Base-by-base conservation (phyloP, 768 basidiomycete genomes). In the Tremella mesenterica region DNA sequence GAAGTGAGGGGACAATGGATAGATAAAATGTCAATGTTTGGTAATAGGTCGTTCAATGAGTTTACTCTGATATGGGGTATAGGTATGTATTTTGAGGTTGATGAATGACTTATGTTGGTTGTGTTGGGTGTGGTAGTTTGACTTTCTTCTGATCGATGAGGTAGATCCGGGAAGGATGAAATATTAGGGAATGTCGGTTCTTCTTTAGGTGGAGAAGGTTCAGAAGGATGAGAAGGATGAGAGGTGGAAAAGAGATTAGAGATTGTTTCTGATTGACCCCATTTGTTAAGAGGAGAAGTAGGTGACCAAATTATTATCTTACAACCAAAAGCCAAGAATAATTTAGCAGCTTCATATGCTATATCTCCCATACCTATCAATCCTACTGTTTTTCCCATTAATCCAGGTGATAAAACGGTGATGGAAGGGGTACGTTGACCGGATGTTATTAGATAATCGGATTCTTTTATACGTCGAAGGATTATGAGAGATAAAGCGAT, bases 291-390 rank as follows among this genome's bases (percentile, higher is more conserved):
- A 13, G 63, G 59, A 45, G 62, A 72, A 41, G 67, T 72, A 41
- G 67, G 67, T 20, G 70, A 72, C 54, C 60, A 68, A 30, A 73
- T 66, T 20, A 74, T 34, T 33, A 75, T 58, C 16, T 44, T 53
- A 33, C 61, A 65, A 21, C 56, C 58, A 63, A 75, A 75, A 6
- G 67, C 61, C 18, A 54, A 46, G 31, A 74, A 61, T 21, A 74
- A 62, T 36, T 63, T 61, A 27, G 70, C 67, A 1, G 63, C 43
- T 33, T 65, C 61, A 27, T 65, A 61, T 2, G 70, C 64, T 18
- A 67, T 74, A 52, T 65, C 59, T 21, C 74, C 74, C 59, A 74
- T 75, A 1, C 73, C 74, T 6, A 75, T 61, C 28, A 75, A 33
- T 1, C 73, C 74, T 23, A 74, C 55, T 2, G 67, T 71, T 43